Percentiles rank a stretch among this genome's conserved stretches.
Evolutionary conservation across 1,139 yeast species (phyloP).

Genomic region (Suhomyces taliae): DNA sequence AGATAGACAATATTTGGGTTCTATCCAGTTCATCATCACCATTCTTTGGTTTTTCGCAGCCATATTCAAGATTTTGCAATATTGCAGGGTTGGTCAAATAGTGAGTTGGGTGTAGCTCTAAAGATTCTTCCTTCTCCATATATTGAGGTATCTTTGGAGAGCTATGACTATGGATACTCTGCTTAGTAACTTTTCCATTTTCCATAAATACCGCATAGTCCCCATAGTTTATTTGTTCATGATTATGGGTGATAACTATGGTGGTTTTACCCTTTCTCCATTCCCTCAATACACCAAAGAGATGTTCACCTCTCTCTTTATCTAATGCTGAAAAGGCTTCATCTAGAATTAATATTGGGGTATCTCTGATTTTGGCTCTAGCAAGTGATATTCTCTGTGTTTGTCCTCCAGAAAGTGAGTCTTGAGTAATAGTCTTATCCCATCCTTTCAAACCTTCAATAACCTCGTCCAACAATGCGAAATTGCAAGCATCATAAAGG

Average conservation of each 20-base stretch:
- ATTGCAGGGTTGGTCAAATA: slow-evolving; percentile 27
- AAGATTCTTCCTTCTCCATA: not conserved
- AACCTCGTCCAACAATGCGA: slow-evolving; percentile 52
- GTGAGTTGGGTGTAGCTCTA: slow-evolving; percentile 7
- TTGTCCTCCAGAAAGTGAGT: slow-evolving; percentile 88
- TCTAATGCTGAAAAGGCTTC: slow-evolving; percentile 87
- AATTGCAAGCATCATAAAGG: slow-evolving; percentile 48
- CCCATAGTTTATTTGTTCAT: slow-evolving; percentile 49
- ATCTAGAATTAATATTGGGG: slow-evolving; percentile 77
- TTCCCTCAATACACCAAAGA: slow-evolving; percentile 49
- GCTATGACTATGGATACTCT: slow-evolving; percentile 6
- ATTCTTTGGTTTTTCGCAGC: slow-evolving; percentile 1
- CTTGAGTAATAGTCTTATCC: slow-evolving; percentile 50
- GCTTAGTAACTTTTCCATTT: slow-evolving; percentile 52
- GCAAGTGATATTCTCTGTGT: slow-evolving; percentile 81
- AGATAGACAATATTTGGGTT: slow-evolving; percentile 25
- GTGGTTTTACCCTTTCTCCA: slow-evolving; percentile 78
- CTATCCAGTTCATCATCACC: not conserved
- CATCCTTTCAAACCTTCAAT: slow-evolving; percentile 53
- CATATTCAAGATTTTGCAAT: slow-evolving; percentile 22
- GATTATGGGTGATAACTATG: slow-evolving; percentile 77
- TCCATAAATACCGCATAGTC: slow-evolving; percentile 62
- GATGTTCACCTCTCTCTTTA: slow-evolving; percentile 37
- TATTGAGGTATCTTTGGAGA: not conserved
- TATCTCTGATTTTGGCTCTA: slow-evolving; percentile 69